A percentile compares a stretch with the other conserved stretches of the same genome.
Conservation (phyloP, 2,329 filamentous ascomycete species). For the Colletotrichum liriopes region DNA sequence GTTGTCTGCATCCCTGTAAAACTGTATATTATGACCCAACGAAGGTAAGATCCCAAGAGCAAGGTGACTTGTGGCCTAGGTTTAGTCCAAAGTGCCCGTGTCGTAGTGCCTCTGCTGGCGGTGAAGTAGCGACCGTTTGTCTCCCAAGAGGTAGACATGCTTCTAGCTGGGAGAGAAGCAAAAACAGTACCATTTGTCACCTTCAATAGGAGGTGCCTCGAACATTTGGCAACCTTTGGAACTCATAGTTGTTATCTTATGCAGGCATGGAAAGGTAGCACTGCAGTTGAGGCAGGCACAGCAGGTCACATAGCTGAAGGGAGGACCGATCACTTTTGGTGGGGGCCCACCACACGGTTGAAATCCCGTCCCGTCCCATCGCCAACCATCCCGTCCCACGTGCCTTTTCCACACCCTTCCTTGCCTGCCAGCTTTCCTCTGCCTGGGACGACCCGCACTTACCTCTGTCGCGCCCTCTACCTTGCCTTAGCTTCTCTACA, state of each 20-base stretch:
- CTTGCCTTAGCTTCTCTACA: neutral
- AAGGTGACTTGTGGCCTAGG: neutral
- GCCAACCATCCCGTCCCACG: constrained; percentile 5
- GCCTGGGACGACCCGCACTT: neutral
- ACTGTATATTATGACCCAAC: neutral
- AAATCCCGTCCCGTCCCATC: constrained; percentile 7
- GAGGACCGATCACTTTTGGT: constrained; percentile 1
- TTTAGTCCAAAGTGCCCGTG: neutral
- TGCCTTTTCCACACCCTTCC: neutral
- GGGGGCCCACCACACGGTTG: constrained; percentile 1
- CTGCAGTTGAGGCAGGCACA: neutral
- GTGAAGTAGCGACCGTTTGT: neutral
- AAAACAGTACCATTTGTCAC: neutral
- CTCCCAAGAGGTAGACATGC: neutral
- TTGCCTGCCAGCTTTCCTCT: neutral
- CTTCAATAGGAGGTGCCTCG: too few relatives aligned
- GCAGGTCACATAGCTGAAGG: neutral
- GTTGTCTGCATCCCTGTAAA: too few relatives aligned
- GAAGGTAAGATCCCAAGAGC: neutral
- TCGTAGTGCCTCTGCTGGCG: neutral
- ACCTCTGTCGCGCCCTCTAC: neutral
- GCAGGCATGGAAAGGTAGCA: neutral
- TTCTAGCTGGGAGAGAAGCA: neutral
- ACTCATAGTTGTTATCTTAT: neutral
- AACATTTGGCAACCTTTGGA: neutral